phyloP scores from a whole-genome alignment of 306 rosid species.

The Dryas alaskensis region DNA sequence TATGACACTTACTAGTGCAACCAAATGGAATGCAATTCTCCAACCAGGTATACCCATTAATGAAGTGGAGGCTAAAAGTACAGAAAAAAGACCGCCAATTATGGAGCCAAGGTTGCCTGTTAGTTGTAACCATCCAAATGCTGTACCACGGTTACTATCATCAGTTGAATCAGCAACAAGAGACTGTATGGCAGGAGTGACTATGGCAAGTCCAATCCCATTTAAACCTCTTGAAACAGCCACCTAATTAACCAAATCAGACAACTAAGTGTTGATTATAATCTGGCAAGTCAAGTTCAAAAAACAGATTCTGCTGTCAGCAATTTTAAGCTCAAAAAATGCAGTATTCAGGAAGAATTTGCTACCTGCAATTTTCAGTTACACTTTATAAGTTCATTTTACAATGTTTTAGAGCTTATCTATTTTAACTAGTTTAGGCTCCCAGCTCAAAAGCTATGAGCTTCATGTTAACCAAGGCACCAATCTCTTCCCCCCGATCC shows the following conservation, averaged over 20 bases:
- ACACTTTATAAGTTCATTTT: background rate
- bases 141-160: slow-evolving; percentile 65
- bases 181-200: slow-evolving; percentile 74
- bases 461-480: background rate
- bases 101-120: slow-evolving; percentile 69
- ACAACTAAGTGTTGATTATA: slow-evolving; percentile 5
- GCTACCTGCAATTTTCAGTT: background rate
- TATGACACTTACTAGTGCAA: slow-evolving; percentile 64
- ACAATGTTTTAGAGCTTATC: background rate
- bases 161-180: slow-evolving; percentile 80
- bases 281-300: background rate
- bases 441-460: background rate
- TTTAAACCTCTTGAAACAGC: slow-evolving; percentile 88
- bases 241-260: slow-evolving; percentile 42
- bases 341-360: background rate
- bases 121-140: slow-evolving; percentile 78
- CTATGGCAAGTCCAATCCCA: slow-evolving; percentile 90
- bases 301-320: background rate
- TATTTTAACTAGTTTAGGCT: background rate
- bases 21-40: slow-evolving; percentile 79
- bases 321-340: background rate
- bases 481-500: background rate
- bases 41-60: slow-evolving; percentile 80
- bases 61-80: slow-evolving; percentile 62
- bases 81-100: slow-evolving; percentile 66